phyloP scores from a whole-genome alignment of 2,329 filamentous ascomycete species.

The Scleromitrula shiraiana region DNA sequence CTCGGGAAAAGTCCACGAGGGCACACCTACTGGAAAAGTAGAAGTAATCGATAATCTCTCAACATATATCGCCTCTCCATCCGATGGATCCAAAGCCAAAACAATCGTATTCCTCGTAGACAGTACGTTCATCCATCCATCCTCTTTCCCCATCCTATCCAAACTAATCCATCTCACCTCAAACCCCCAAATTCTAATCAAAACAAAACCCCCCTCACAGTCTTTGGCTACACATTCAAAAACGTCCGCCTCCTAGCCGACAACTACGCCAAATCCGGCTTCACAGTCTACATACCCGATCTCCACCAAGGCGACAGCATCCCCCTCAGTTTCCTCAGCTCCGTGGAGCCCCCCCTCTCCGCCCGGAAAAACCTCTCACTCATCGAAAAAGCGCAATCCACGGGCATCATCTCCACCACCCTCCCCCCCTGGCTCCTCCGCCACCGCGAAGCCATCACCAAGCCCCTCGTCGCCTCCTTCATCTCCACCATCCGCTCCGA shows the following conservation, averaged over 20 bases:
- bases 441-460: constrained; percentile 23
- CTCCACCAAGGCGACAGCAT: constrained; percentile 35
- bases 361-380: constrained; percentile 31
- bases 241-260: constrained; percentile 43
- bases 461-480: constrained; percentile 33
- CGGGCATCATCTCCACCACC: constrained; percentile 34
- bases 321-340: constrained; percentile 33
- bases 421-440: constrained; percentile 35
- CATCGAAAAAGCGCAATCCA: constrained; percentile 34
- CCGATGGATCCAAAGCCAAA: constrained; percentile 28
- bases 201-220: no score
- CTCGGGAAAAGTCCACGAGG: constrained; percentile 8
- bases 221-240: constrained; percentile 39
- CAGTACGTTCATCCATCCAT: constrained; percentile 32
- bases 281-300: constrained; percentile 40
- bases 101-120: constrained; percentile 41
- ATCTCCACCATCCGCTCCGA: constrained; percentile 31
- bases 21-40: constrained; percentile 33
- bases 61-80: constrained; percentile 37
- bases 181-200: no score
- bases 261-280: constrained; percentile 37
- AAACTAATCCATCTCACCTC: not conserved
- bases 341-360: constrained; percentile 35
- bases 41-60: constrained; percentile 36
- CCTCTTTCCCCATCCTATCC: no score